Base-by-base conservation (phyloP, 2,329 filamentous ascomycete species). In the Fusarium sp. region DNA sequence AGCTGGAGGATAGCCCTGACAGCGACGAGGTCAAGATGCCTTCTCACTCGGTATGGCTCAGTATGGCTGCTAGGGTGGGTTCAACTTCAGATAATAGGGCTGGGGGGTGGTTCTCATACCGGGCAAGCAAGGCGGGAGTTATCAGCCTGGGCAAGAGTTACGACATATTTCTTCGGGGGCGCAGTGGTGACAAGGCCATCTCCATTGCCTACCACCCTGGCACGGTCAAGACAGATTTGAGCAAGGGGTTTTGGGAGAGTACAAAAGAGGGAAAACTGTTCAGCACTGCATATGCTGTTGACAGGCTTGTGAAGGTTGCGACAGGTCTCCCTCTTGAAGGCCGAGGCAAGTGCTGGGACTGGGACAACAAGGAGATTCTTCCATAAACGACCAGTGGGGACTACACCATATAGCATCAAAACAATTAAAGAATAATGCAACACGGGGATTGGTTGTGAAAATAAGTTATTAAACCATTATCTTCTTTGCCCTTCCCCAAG, bases 41-140 rank as follows among this genome's bases (percentile, higher is more conserved):
- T 0, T 61, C 73, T 1, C 84, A 87, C 59, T 89, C 92, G 0
- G 87, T 90, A 4, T 93, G 91, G 85, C 86, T 91, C n/a, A 88
- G 88, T 76, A 92, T 94, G 89, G 91, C 91, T 9, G 93, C 93
- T 4, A 89, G 93, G 45, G 92, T 97, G 0, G 93, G 93, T 13
- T 91, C 88, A 35, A 91, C 92, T 26, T 83, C 86, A 1, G 92
- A 95, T 74, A 95, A 97, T 76, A 78, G 81, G 4, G 83, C 90
- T 0, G 93, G 93, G 5, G 93, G 93, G 0, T 96, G 93, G 93
- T 97, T 94, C 79, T 90, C 87, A 60, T 96, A 96, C 80, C 90
- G 93, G 17, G 88, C 91, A 11, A 91, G 88, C 57, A 97, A 96
- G 80, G 89, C 92, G 0, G 92, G 86, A 4, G 89, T 95, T 6